Conservation (phyloP, 2,329 filamentous ascomycete genomes). For the Ophiocordyceps camponoti-leonardi region DNA sequence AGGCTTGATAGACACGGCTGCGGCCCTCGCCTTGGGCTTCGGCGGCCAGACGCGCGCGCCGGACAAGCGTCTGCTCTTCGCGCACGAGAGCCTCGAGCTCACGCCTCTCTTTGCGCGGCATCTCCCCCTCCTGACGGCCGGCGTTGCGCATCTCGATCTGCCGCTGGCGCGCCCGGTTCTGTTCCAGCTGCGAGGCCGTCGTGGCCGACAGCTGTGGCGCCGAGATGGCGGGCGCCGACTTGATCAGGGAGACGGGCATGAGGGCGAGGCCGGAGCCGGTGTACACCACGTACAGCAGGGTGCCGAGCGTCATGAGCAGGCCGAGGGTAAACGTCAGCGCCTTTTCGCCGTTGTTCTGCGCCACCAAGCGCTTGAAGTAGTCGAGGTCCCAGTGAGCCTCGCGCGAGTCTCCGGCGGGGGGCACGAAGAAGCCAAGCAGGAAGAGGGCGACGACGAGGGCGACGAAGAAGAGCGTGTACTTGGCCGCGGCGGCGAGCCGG, state of each 20-base stretch:
- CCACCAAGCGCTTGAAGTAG: slow-evolving; percentile 73
- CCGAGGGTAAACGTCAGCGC: slow-evolving; percentile 81
- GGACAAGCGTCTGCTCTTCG: slow-evolving; percentile 82
- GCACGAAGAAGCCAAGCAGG: slow-evolving; percentile 85
- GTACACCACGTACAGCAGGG: slow-evolving; percentile 73
- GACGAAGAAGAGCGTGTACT: slow-evolving; percentile 80
- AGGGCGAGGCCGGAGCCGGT: slow-evolving; percentile 79
- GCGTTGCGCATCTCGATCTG: slow-evolving; percentile 77
- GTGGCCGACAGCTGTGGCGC: slow-evolving; percentile 61
- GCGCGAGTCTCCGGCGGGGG: slow-evolving; percentile 50
- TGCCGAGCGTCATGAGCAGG: slow-evolving; percentile 74
- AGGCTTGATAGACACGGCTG: slow-evolving; percentile 53
- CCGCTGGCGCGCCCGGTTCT: slow-evolving; percentile 79
- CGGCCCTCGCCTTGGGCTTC: slow-evolving; percentile 67
- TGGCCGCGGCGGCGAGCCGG: slow-evolving; percentile 68
- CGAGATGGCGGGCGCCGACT: slow-evolving; percentile 74
- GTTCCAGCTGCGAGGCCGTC: slow-evolving; percentile 64
- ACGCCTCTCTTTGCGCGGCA: slow-evolving; percentile 72
- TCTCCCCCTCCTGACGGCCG: slow-evolving; percentile 48
- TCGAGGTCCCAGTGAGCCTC: slow-evolving; percentile 64
- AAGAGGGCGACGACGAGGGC: slow-evolving; percentile 68
- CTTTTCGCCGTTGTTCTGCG: slow-evolving; percentile 72
- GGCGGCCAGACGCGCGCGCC: slow-evolving; percentile 72
- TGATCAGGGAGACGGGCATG: slow-evolving; percentile 80
- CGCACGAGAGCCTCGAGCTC: slow-evolving; percentile 76